Evolutionary conservation across 768 basidiomycete genomes (phyloP).

Genomic region (Mycena filopes): DNA sequence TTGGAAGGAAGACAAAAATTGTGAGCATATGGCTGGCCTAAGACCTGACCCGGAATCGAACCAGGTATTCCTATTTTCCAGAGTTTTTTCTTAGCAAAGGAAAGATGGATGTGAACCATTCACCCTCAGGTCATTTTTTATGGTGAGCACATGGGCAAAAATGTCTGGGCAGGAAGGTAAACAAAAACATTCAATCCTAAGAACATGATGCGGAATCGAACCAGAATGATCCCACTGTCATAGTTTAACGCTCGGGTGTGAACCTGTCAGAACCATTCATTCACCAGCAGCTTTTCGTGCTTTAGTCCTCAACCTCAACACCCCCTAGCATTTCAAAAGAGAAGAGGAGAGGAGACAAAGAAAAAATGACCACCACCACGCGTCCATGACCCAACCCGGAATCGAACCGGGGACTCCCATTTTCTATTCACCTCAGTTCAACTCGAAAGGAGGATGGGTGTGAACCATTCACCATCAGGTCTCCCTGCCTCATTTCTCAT

Average conservation of each 20-base stretch:
- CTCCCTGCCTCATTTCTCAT: not conserved
- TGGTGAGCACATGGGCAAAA: too few species aligned
- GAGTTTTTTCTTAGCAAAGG: not conserved
- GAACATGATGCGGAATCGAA: constrained; percentile 8
- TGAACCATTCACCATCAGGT: constrained; percentile 7
- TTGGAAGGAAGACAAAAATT: not conserved
- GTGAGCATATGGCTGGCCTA: not conserved
- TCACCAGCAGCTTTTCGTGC: not conserved
- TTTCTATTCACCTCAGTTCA: too few species aligned
- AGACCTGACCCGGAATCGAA: constrained; percentile 5
- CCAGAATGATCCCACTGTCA: not conserved
- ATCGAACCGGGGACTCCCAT: constrained; percentile 7
- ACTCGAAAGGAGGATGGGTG: not conserved
- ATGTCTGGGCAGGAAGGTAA: too few species aligned
- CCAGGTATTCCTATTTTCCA: not conserved
- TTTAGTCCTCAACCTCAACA: not conserved
- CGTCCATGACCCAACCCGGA: constrained; percentile 7
- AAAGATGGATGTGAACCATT: not conserved
- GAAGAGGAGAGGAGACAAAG: not conserved
- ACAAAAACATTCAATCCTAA: too few species aligned
- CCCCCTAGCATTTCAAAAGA: not conserved
- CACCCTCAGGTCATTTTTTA: constrained; percentile 6
- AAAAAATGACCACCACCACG: not conserved
- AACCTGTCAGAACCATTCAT: too few species aligned
- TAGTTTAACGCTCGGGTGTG: not conserved